phyloP scores from a whole-genome alignment of 2,329 filamentous ascomycete species.

The Pyrenophora tritici-repentis region DNA sequence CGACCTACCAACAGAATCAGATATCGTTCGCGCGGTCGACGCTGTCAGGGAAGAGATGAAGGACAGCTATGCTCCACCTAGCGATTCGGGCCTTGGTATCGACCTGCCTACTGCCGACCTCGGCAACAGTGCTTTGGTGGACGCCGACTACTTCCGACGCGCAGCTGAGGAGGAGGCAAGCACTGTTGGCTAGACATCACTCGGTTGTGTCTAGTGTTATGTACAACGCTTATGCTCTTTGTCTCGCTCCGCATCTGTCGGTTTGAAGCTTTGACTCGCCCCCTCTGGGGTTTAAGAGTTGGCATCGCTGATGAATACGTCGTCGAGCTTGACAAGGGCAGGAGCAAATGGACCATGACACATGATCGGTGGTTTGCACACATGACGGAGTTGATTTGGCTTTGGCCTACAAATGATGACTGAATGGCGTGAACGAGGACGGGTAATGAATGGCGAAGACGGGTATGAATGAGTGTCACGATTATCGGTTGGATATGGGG shows the following conservation, averaged over 20 bases:
- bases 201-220: background rate
- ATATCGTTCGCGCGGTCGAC: slow-evolving; percentile 38
- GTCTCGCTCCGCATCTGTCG: slow-evolving; percentile 7
- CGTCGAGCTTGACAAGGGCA: slow-evolving; percentile 4
- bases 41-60: slow-evolving; percentile 39
- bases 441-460: background rate
- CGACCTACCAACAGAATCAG: slow-evolving; percentile 38
- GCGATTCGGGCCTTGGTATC: slow-evolving; percentile 47
- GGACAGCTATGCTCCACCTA: slow-evolving; percentile 30
- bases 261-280: slow-evolving; percentile 21
- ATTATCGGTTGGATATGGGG: background rate
- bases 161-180: slow-evolving; percentile 47
- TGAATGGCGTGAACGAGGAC: background rate
- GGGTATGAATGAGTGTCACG: too few relatives aligned
- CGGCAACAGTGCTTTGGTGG: slow-evolving; percentile 24
- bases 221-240: background rate
- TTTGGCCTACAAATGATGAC: background rate
- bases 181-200: slow-evolving; percentile 31
- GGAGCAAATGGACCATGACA: background rate
- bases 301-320: slow-evolving; percentile 8
- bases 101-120: slow-evolving; percentile 44
- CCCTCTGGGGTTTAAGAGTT: slow-evolving; percentile 12
- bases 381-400: slow-evolving; percentile 1
- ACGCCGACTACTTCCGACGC: slow-evolving; percentile 46
- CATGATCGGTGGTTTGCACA: background rate